Base-by-base conservation (phyloP, 495 filamentous ascomycete species). In the Aspergillus funiculosus region DNA sequence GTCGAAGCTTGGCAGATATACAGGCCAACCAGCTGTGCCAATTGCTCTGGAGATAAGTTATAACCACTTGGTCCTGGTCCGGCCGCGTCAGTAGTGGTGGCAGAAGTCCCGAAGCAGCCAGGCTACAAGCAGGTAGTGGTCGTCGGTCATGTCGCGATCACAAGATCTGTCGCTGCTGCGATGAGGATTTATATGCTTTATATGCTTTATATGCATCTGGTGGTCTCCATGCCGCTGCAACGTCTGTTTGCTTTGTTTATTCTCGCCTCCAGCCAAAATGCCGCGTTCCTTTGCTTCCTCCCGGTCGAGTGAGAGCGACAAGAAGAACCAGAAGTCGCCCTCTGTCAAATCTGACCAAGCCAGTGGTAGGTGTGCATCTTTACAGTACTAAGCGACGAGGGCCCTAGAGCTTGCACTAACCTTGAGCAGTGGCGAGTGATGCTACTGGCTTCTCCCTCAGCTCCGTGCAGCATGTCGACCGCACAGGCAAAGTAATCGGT, bases 291-390 rank as follows among this genome's bases (percentile, higher is more conserved):
- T 41, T 9, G 27, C 54, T 10, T 50, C 57, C 10, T 60, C 60
- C 17, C 30, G 58, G 28, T 63, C 61, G 17, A 43, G 51, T 14
- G 51, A 60, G n/a, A 52, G 53, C 38, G 56, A 58, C 36, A 90
- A 41, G 15, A 41, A 48, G 30, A 34, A 30, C 37, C 24, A 89
- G 67, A 71, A 76, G 24, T 71, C 78, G 28, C 73, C 73, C 29
- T 75, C 81, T 51, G 69, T 83, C 54, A 95, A 94, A 65, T 79
- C 86, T 4, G 87, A 96, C 61, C 92, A 95, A 60, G 89, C 90
- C 42, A n/a, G n/a, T n/a, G 74, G 89, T 96, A 63, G 53, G 88
- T 74, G n/a, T n/a, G n/a, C n/a, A n/a, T n/a, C n/a, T n/a, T n/a
- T n/a, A n/a, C n/a, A n/a, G n/a, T n/a, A n/a, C n/a, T n/a, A n/a